Base-by-base conservation (phyloP, 805 yeast species). In the Torulaspora quercuum region DNA sequence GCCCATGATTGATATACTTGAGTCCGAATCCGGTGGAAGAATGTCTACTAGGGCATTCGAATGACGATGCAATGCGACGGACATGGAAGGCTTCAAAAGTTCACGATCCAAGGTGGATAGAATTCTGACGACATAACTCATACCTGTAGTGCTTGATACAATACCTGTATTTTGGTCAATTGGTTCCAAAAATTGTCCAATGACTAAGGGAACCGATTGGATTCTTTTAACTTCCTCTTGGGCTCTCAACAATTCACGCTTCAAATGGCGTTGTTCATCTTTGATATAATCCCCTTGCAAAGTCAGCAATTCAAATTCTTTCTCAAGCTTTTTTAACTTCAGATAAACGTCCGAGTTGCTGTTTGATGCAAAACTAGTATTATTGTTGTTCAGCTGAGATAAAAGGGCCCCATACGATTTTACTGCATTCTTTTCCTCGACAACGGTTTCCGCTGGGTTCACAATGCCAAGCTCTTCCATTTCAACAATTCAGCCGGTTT, bases 191-290 rank as follows among this genome's bases (percentile, higher is more conserved):
- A 92, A 94, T 66, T 92, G 98, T 15, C 99, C 99, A 63, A 92
- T 92, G 10, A 92, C 99, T 48, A 94, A 73, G 10, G 98, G 98
- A 33, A 92, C 98, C 3, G 96, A 85, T 58, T 92, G 95, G 61
- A 92, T 94, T 55, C 96, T 78, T 64, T 92, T 90, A 29, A 92
- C 98, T 66, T 92, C 99, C 63, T 92, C 98, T 63, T 94, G 97
- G 2, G 98, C 98, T 53, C 97, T 80, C 31, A 89, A 80, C 39
- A 92, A 73, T 68, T 92, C 99, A 48, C 97, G 76, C 56, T 87
- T 89, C 61, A 92, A 72, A 65, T 90, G 95, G 57, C 96, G 92
- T 59, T 89, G 97, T 63, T 92, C 99, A 62, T 92, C 98, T 58
- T 94, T 92, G 59, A 92, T 88, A 63, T 90, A 94, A 42, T 89